Conservation (phyloP, 192 early-diverging fungal species). For the Pilobolus umbonatus region DNA sequence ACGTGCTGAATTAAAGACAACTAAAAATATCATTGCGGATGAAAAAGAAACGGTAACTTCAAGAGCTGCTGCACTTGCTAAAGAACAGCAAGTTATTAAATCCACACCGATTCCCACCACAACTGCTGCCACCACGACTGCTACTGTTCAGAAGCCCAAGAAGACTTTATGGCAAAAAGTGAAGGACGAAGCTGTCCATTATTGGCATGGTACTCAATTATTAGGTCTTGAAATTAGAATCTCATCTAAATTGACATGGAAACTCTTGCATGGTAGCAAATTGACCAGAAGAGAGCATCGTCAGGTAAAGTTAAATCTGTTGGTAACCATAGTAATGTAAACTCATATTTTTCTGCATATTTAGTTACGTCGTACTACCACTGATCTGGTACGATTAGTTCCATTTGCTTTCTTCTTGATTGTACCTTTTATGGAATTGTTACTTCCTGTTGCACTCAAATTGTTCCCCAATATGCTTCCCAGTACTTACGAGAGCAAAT, state of each 20-base stretch:
- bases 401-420: constrained; percentile 90
- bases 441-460: constrained; percentile 84
- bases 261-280: constrained; percentile 68
- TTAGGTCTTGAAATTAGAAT: constrained; percentile 84
- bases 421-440: constrained; percentile 94
- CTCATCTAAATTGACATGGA: constrained; percentile 69
- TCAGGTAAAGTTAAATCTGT: constrained; percentile 50
- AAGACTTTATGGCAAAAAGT: constrained; percentile 68
- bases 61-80: constrained; percentile 29
- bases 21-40: constrained; percentile 21
- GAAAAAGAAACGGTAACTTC: constrained; percentile 40
- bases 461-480: constrained; percentile 98
- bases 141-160: constrained; percentile 34
- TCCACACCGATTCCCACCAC: background rate
- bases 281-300: constrained; percentile 82
- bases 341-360: background rate
- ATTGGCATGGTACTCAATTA: constrained; percentile 91
- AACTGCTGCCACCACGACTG: background rate
- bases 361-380: constrained; percentile 79
- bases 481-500: constrained; percentile 92
- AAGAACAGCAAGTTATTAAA: constrained; percentile 20
- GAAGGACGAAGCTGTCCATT: constrained; percentile 86
- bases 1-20: background rate
- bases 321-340: background rate
- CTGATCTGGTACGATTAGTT: constrained; percentile 81